Evolutionary conservation across 2,329 filamentous ascomycete species (phyloP), one percentile per base, ranked within the genome.

Genomic region (Monilinia aucupariae): DNA sequence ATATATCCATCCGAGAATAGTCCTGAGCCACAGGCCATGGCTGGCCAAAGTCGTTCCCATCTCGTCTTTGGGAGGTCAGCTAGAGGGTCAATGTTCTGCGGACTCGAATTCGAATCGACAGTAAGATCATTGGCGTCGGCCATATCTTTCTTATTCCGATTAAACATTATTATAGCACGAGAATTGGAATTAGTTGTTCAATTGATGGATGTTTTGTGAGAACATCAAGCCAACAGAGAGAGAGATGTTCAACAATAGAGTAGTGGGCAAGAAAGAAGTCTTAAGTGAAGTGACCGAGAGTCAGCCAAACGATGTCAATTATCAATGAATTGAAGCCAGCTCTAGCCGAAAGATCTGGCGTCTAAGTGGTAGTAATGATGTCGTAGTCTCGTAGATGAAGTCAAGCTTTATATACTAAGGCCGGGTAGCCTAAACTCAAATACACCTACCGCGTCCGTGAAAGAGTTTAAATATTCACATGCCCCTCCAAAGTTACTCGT

Each of bases 1-100:
- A 96, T 84, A 75, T 96, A 96, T 20, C 92, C 92, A 75, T 96
- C 92, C 30, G 88, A 92, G 76, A 96, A 96, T 2, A 96, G 81
- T 71, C 92, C 92, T 59, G 92, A 90, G 67, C 92, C 92, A 72
- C 91, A 96, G 50, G 92, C 92, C 69, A 96, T 87, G 0, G 91
- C 71, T 17, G 92, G 91, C 81, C 70, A 73, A 8, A 74, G 45
- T 37, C 67, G 61, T 30, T 72, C 66, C 71, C 71, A 72, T 47
- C 25, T 59, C 32, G 60, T 64, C 59, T 71, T 73, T 20, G 64
- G 66, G 1, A 67, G 56, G 15, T 67, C 53, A 0, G 64, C 67
- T 20, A 69, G 45, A 52, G 64, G 64, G 54, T 70, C 67, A 41
- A 62, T 51, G 51, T 58, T 63, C 50, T 47, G 10, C 53, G 47